Evolutionary conservation across 495 filamentous ascomycete species (phyloP).

Genomic region (Neurospora sp.): DNA sequence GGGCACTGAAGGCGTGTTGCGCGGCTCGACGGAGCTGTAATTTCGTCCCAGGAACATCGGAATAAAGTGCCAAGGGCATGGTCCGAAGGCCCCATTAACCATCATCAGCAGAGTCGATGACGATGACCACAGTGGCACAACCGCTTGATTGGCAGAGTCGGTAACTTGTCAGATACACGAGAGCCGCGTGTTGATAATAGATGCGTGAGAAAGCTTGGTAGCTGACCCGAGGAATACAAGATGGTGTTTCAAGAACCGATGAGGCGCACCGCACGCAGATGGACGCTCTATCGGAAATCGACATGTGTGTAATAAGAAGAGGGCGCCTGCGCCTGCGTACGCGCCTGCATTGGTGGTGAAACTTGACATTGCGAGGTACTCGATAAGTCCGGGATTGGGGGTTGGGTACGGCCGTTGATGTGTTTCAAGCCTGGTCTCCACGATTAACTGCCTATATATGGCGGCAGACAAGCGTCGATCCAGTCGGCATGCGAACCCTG

Average conservation of each 20-base stretch:
- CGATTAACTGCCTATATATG: background rate
- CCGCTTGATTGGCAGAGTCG: background rate
- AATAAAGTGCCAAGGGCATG: background rate
- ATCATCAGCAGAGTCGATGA: slow-evolving; percentile 1
- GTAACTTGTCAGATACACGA: background rate
- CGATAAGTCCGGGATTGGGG: background rate
- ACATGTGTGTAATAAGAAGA: background rate
- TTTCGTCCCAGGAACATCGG: background rate
- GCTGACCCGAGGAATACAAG: background rate
- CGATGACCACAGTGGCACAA: background rate
- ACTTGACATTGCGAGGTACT: background rate
- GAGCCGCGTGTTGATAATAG: background rate
- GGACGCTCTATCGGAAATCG: background rate
- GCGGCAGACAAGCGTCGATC: slow-evolving; percentile 1
- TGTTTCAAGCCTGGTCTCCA: background rate
- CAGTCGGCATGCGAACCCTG: background rate
- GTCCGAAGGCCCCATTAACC: background rate
- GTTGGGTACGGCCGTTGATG: slow-evolving; percentile 4
- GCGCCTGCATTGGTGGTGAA: slow-evolving; percentile 1
- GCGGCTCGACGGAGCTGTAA: background rate
- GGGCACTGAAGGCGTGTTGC: background rate
- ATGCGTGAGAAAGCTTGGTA: background rate
- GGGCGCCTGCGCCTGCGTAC: background rate
- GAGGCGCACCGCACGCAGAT: slow-evolving; percentile 1
- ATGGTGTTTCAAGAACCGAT: slow-evolving; percentile 8